Percentiles rank a stretch among this genome's conserved stretches.
phyloP scores from a whole-genome alignment of 164 flowering plant species.

The Litsea cubeba region DNA sequence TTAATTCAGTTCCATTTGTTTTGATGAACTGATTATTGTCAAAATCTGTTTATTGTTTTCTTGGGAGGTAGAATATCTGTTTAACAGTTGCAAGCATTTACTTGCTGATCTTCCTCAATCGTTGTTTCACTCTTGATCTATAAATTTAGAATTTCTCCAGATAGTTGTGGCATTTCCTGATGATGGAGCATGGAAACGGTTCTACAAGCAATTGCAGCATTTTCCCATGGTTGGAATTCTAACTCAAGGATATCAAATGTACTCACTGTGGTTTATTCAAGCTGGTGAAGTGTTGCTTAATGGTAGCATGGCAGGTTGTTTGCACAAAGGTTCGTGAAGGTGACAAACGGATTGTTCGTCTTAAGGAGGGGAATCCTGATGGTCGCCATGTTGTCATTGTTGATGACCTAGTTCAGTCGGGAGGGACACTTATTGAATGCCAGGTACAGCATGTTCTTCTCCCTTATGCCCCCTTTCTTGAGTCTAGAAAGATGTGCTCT shows the following conservation, averaged over 20 bases:
- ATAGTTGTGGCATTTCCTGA: constrained; percentile 90
- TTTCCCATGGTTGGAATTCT: constrained; percentile 58
- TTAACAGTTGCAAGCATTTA: too few species aligned
- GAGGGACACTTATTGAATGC: constrained; percentile 95
- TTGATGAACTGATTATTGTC: background rate
- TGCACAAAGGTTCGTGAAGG: constrained; percentile 96
- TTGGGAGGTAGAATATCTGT: background rate
- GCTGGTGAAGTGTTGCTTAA: background rate
- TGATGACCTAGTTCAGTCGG: constrained; percentile 97
- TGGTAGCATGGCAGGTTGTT: constrained; percentile 50
- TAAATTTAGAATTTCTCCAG: constrained; percentile 28
- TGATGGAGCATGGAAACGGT: constrained; percentile 99
- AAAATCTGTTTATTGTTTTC: background rate
- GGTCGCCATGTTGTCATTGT: constrained; percentile 95
- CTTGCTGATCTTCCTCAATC: background rate
- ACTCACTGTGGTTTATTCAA: background rate
- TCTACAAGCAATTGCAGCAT: constrained; percentile 82
- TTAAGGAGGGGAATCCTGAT: constrained; percentile 86
- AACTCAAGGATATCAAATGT: background rate
- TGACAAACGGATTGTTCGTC: constrained; percentile 84
- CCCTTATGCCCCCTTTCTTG: background rate
- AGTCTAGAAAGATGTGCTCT: background rate
- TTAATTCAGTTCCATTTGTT: background rate
- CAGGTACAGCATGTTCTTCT: constrained; percentile 42
- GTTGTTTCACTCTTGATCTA: background rate